A percentile compares a stretch with the other conserved stretches of the same genome.
phyloP scores from a whole-genome alignment of 495 filamentous ascomycete species.

The Aspergillus sclerotiicarbonarius region DNA sequence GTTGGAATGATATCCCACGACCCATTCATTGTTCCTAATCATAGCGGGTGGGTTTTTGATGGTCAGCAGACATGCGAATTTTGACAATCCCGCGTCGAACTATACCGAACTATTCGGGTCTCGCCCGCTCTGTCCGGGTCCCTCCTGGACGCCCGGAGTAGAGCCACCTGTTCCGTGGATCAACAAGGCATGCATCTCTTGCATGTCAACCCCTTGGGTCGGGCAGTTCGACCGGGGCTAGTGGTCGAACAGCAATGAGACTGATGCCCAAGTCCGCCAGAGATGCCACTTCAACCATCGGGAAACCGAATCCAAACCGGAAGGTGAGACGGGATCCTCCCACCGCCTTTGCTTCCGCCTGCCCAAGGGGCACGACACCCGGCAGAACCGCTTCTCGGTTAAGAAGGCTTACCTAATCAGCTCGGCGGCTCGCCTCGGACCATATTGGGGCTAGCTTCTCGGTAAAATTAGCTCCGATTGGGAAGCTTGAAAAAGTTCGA shows the following conservation, averaged over 20 bases:
- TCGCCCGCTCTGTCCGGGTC: slow-evolving; percentile 1
- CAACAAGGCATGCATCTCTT: not conserved
- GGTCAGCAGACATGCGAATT: slow-evolving; percentile 24
- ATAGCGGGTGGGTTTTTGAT: not conserved
- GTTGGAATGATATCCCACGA: not conserved
- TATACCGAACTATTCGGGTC: slow-evolving; percentile 10
- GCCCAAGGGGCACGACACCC: not conserved
- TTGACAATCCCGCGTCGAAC: slow-evolving; percentile 5
- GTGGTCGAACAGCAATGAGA: not conserved
- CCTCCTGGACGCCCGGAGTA: not conserved
- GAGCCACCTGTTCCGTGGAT: not conserved
- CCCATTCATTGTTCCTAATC: not conserved
- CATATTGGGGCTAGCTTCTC: slow-evolving; percentile 11
- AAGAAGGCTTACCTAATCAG: slow-evolving; percentile 8
- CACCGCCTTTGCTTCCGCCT: not conserved
- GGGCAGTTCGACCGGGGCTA: not conserved
- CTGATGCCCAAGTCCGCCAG: not conserved
- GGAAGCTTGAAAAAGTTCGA: slow-evolving; percentile 26
- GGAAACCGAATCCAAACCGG: not conserved
- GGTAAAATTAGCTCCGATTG: slow-evolving; percentile 24
- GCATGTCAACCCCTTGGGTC: not conserved
- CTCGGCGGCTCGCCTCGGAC: not conserved
- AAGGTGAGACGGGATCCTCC: not conserved
- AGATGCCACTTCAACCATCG: not conserved
- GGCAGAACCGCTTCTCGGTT: not conserved